Conservation (phyloP, 371 early-diverging fungal genomes). For the Rhizopus delemar region DNA sequence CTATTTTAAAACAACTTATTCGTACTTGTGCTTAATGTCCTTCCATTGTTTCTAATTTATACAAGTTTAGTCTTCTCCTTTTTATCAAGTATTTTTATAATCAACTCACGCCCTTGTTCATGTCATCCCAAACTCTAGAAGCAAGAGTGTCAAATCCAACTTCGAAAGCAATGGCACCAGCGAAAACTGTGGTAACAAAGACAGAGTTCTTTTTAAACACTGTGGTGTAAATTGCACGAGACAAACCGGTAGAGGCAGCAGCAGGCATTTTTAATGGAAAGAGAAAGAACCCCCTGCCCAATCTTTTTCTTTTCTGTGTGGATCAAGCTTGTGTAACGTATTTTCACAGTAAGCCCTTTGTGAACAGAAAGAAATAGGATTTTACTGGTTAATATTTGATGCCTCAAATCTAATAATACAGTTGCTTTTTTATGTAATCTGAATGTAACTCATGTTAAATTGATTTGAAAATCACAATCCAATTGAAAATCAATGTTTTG, state of each 20-base stretch:
- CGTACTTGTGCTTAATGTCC: conserved; percentile 72
- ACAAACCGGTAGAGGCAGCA: conserved; percentile 41
- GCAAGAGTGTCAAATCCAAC: conserved; percentile 71
- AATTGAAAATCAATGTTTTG: too few relatives aligned
- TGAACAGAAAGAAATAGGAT: too few relatives aligned
- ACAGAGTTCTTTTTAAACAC: conserved; percentile 75
- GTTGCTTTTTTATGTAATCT: too few relatives aligned
- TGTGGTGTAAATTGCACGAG: conserved; percentile 64
- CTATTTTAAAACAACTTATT: conserved; percentile 4
- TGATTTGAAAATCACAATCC: too few relatives aligned
- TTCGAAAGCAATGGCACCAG: conserved; percentile 78
- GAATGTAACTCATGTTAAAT: too few relatives aligned
- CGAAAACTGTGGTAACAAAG: conserved; percentile 73
- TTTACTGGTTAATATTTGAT: too few relatives aligned
- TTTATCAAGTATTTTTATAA: too few relatives aligned
- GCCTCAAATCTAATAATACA: too few relatives aligned
- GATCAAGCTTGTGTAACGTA: conserved; percentile 1
- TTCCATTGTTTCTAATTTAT: conserved; percentile 66
- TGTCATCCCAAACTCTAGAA: conserved; percentile 72
- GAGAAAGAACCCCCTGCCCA: conserved; percentile 12
- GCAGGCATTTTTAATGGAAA: conserved; percentile 37
- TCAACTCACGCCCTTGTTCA: conserved; percentile 84
- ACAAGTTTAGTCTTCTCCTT: neutral
- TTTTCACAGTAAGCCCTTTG: too few relatives aligned
- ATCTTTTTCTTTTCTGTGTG: neutral